Conservation (phyloP, 768 basidiomycete genomes). For the Tulasnella sp. region DNA sequence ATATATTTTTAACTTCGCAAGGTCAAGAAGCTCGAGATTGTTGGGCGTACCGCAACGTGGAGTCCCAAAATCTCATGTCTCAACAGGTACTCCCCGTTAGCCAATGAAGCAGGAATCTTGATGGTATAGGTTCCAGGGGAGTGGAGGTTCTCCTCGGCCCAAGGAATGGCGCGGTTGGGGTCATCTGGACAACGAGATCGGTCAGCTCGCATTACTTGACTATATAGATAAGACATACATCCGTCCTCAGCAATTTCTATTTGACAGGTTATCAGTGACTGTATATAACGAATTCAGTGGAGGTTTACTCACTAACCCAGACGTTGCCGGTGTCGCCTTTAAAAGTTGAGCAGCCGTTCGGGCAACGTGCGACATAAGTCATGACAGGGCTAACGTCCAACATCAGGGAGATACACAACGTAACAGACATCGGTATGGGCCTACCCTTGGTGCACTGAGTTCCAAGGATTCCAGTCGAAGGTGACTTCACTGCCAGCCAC, state of each 20-base stretch:
- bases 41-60: not conserved
- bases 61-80: slow-evolving; percentile 13
- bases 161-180: slow-evolving; percentile 8
- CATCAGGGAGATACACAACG: not conserved
- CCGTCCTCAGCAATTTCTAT: slow-evolving; percentile 20
- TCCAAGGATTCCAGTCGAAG: slow-evolving; percentile 21
- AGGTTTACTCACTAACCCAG: slow-evolving; percentile 21
- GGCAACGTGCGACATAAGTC: slow-evolving; percentile 21
- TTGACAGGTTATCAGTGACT: not conserved
- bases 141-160: slow-evolving; percentile 20
- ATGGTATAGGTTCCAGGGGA: slow-evolving; percentile 4
- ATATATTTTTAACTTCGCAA: too few species aligned
- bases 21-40: not conserved
- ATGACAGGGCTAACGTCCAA: slow-evolving; percentile 12
- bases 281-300: not conserved
- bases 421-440: not conserved
- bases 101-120: slow-evolving; percentile 4
- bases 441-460: slow-evolving; percentile 10
- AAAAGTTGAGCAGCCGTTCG: slow-evolving; percentile 20
- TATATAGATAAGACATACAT: slow-evolving; percentile 1
- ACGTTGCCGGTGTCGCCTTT: slow-evolving; percentile 22
- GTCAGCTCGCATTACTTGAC: not conserved
- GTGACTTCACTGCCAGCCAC: slow-evolving; percentile 20
- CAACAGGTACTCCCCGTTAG: slow-evolving; percentile 13
- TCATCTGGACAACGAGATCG: slow-evolving; percentile 2